Conservation (phyloP, 1,284 basidiomycete genomes). For the Schizopora paradoxa region DNA sequence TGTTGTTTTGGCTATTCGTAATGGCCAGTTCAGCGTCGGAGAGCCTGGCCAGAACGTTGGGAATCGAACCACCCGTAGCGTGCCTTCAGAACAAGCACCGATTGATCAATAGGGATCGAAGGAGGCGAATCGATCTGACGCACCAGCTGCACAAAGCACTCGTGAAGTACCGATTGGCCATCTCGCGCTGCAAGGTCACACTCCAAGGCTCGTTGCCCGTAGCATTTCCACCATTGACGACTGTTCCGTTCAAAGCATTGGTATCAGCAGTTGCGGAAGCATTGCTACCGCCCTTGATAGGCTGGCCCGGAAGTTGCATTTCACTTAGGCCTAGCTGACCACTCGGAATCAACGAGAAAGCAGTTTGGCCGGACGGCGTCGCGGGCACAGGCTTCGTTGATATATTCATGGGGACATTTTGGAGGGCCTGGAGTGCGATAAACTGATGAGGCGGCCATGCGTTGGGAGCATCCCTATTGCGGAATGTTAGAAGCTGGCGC, state of each 20-base stretch:
- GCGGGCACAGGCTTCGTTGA: slow-evolving; percentile 46
- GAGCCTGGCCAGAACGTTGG: slow-evolving; percentile 60
- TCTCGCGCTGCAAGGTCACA: slow-evolving; percentile 55
- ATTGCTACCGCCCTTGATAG: slow-evolving; percentile 13
- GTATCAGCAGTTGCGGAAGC: slow-evolving; percentile 44
- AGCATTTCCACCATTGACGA: slow-evolving; percentile 70
- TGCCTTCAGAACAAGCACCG: slow-evolving; percentile 37
- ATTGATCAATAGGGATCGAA: background rate
- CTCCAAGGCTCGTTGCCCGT: slow-evolving; percentile 64
- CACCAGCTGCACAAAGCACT: slow-evolving; percentile 87
- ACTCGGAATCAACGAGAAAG: slow-evolving; percentile 63
- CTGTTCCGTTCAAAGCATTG: slow-evolving; percentile 53
- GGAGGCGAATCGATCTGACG: slow-evolving; percentile 22
- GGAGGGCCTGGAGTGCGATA: slow-evolving; percentile 75
- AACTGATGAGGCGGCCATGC: slow-evolving; percentile 86
- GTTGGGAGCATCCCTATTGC: slow-evolving; percentile 66
- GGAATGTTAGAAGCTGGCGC: background rate
- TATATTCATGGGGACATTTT: slow-evolving; percentile 64
- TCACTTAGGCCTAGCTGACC: slow-evolving; percentile 69
- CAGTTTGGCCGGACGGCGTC: slow-evolving; percentile 43
- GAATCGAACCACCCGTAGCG: slow-evolving; percentile 79
- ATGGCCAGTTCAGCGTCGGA: slow-evolving; percentile 70
- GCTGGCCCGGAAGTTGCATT: slow-evolving; percentile 30
- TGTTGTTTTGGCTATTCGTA: slow-evolving; percentile 62
- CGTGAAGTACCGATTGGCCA: slow-evolving; percentile 79